Percentiles rank a stretch among this genome's conserved stretches.
Evolutionary conservation across 768 basidiomycete genomes (phyloP).

Genomic region (Naganishia vaughanmartiniae): DNA sequence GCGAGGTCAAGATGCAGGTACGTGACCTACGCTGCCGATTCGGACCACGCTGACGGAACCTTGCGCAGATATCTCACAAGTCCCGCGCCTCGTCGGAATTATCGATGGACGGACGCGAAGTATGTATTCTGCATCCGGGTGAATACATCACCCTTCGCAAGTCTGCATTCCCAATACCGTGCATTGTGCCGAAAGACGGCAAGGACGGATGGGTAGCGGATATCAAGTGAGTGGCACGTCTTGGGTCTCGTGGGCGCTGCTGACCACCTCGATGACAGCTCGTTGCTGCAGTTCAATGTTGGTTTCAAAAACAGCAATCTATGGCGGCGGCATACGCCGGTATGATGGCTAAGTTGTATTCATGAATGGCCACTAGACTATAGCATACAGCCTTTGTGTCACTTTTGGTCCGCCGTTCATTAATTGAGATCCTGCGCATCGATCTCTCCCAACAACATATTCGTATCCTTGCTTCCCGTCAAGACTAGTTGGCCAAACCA

Average conservation of each 20-base stretch:
- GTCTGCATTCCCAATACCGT: constrained; percentile 86
- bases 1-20: constrained; percentile 51
- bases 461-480: constrained; percentile 87
- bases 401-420: not conserved
- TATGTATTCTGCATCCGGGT: constrained; percentile 75
- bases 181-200: constrained; percentile 63
- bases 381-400: constrained; percentile 8
- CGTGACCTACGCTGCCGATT: constrained; percentile 20
- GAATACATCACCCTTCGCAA: constrained; percentile 81
- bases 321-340: constrained; percentile 37
- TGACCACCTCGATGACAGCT: constrained; percentile 55
- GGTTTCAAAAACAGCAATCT: constrained; percentile 62
- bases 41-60: not conserved
- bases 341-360: not conserved
- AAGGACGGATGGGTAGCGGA: constrained; percentile 96
- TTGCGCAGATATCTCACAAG: constrained; percentile 70
- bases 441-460: constrained; percentile 87
- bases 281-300: constrained; percentile 87
- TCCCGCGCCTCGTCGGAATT: constrained; percentile 83
- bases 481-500: constrained; percentile 60
- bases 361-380: not conserved
- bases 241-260: not conserved
- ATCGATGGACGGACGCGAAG: constrained; percentile 88
- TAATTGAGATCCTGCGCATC: constrained; percentile 56
- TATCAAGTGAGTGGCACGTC: constrained; percentile 59